A percentile compares a stretch with the other conserved stretches of the same genome.
Evolutionary conservation across 345 rosid species (phyloP).

Genomic region (Salix dunnii): DNA sequence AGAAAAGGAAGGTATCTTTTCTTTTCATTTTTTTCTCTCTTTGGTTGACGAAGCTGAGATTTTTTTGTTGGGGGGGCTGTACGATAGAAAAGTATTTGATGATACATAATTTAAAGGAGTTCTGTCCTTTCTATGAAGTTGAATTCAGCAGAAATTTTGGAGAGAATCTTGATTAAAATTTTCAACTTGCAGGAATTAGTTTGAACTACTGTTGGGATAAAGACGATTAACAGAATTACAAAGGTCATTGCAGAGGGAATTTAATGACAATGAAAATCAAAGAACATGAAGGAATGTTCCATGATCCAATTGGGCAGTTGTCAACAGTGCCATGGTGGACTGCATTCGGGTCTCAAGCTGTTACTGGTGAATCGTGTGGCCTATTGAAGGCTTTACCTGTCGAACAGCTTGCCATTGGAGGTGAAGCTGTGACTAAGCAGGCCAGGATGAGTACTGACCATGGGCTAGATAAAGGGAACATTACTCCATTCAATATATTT

Average conservation of each 20-base stretch:
- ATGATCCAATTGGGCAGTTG: constrained; percentile 45
- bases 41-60: not conserved
- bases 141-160: not conserved
- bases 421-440: constrained; percentile 35
- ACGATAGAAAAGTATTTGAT: not conserved
- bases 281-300: constrained; percentile 58
- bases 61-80: not conserved
- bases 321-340: constrained; percentile 66
- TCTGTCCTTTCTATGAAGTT: not conserved
- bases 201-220: constrained; percentile 14
- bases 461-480: constrained; percentile 36
- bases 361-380: constrained; percentile 43
- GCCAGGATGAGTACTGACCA: constrained; percentile 28
- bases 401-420: constrained; percentile 33
- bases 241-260: constrained; percentile 8
- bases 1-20: not conserved
- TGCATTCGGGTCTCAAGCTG: constrained; percentile 49
- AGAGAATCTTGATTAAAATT: not conserved
- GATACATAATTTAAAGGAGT: not conserved
- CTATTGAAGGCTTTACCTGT: constrained; percentile 42
- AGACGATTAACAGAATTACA: not conserved
- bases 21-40: not conserved
- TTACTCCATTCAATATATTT: constrained; percentile 53
- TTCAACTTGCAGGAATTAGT: constrained; percentile 31
- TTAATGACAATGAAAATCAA: constrained; percentile 78